Evolutionary conservation across 805 yeast species (phyloP).

Genomic region (Candida stauntonica): DNA sequence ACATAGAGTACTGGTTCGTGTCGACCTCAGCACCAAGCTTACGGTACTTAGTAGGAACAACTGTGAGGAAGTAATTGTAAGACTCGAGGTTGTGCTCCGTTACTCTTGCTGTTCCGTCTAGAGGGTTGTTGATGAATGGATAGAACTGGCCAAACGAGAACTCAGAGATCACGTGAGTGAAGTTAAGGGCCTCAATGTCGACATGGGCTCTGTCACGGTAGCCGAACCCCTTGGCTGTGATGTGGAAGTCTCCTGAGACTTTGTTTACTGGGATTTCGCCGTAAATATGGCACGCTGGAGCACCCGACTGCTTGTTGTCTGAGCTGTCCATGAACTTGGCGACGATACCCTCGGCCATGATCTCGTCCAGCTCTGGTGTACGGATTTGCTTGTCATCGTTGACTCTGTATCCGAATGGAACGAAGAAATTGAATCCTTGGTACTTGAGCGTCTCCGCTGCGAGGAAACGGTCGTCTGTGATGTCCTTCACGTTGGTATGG

Average conservation of each 20-base stretch:
- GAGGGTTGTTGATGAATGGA: conserved; percentile 83
- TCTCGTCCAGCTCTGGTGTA: conserved; percentile 63
- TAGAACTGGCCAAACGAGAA: conserved; percentile 88
- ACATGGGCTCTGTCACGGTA: conserved; percentile 42
- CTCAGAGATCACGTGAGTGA: conserved; percentile 82
- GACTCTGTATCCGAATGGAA: conserved; percentile 47
- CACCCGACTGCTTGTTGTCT: conserved; percentile 41
- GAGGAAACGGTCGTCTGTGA: conserved; percentile 69
- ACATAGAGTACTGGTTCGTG: conserved; percentile 82
- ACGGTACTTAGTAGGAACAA: conserved; percentile 78
- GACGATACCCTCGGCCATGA: conserved; percentile 58
- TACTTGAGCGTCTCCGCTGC: conserved; percentile 73
- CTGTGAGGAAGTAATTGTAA: conserved; percentile 65
- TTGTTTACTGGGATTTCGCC: conserved; percentile 83
- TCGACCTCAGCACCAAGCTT: conserved; percentile 68
- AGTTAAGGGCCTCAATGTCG: conserved; percentile 53
- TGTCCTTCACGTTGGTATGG: conserved; percentile 73
- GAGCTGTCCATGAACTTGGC: conserved; percentile 55
- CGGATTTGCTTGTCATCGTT: conserved; percentile 42
- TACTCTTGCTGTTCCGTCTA: conserved; percentile 66
- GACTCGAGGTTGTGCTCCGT: conserved; percentile 45
- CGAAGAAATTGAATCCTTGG: conserved; percentile 56
- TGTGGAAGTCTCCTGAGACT: conserved; percentile 80
- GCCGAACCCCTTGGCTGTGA: conserved; percentile 73
- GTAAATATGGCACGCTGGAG: conserved; percentile 79